Conservation (phyloP, 179 eudicot species). For the Heliamphora pulchella region DNA sequence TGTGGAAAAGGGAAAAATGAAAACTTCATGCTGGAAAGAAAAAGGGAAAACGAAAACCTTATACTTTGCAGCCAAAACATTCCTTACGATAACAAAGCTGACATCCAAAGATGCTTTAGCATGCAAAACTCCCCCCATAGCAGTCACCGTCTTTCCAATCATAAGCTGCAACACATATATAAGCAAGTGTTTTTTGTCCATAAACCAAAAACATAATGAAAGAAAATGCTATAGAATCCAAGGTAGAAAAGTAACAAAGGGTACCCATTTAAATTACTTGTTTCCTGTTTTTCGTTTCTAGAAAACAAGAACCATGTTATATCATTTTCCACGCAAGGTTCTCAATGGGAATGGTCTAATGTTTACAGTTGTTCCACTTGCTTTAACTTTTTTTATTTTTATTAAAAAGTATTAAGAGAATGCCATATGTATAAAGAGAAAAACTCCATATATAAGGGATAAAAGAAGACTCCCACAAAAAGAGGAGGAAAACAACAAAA, state of each 20-base stretch:
- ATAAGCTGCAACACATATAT: conserved; percentile 43
- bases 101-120: conserved; percentile 64
- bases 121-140: conserved; percentile 78
- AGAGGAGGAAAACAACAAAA: too few relatives aligned
- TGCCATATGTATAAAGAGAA: too few relatives aligned
- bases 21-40: neutral
- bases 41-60: conserved; percentile 41
- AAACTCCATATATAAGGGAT: too few relatives aligned
- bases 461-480: too few relatives aligned
- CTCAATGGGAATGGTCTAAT: neutral
- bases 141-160: conserved; percentile 62
- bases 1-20: neutral
- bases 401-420: too few relatives aligned
- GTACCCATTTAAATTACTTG: neutral
- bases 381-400: too few relatives aligned
- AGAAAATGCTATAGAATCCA: neutral
- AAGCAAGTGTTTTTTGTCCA: neutral
- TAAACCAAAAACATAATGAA: neutral
- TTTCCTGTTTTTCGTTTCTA: neutral
- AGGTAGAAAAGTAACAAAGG: neutral
- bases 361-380: too few relatives aligned
- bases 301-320: conserved; percentile 4
- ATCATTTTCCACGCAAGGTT: neutral
- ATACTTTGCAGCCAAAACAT: conserved; percentile 81
- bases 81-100: conserved; percentile 80